Percentiles rank a stretch among this genome's conserved stretches.
Conservation (phyloP, 2,329 filamentous ascomycete species). For the Exophiala bonariae region DNA sequence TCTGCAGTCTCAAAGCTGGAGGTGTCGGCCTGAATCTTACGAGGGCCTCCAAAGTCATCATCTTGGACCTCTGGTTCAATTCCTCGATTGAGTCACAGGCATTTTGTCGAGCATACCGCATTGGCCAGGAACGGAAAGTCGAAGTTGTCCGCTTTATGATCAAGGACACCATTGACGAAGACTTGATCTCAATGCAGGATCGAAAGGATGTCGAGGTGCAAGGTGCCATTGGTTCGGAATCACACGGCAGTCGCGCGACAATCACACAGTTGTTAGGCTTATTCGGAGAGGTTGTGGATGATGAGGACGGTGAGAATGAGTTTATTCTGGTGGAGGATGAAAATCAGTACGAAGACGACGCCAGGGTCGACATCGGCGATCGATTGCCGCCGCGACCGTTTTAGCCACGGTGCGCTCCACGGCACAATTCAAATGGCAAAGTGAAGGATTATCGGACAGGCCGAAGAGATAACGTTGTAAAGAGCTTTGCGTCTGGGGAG, state of each 20-base stretch:
- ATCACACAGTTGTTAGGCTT: constrained; percentile 28
- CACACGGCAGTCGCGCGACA: constrained; percentile 15
- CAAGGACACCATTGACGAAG: constrained; percentile 58
- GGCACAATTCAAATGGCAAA: no score
- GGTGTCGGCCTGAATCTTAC: constrained; percentile 62
- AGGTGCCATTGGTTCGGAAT: constrained; percentile 17
- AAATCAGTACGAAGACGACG: constrained; percentile 14
- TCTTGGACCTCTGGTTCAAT: constrained; percentile 65
- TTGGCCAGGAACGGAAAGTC: constrained; percentile 63
- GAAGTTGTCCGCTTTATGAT: constrained; percentile 60
- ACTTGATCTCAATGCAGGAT: constrained; percentile 56
- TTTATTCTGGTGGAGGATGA: constrained; percentile 7
- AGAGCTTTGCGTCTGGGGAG: no score
- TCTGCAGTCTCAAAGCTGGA: constrained; percentile 59
- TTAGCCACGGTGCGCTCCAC: background rate
- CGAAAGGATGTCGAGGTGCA: constrained; percentile 52
- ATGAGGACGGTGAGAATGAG: constrained; percentile 7
- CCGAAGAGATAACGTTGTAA: no score
- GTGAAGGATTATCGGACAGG: no score
- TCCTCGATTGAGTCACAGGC: constrained; percentile 62
- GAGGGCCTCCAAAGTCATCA: constrained; percentile 59
- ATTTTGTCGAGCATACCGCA: constrained; percentile 40
- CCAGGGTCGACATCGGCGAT: constrained; percentile 3
- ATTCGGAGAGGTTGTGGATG: constrained; percentile 28
- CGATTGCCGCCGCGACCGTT: constrained; percentile 20